Base-by-base conservation (phyloP, 164 flowering plant genomes). In the Houttuynia cordata region DNA sequence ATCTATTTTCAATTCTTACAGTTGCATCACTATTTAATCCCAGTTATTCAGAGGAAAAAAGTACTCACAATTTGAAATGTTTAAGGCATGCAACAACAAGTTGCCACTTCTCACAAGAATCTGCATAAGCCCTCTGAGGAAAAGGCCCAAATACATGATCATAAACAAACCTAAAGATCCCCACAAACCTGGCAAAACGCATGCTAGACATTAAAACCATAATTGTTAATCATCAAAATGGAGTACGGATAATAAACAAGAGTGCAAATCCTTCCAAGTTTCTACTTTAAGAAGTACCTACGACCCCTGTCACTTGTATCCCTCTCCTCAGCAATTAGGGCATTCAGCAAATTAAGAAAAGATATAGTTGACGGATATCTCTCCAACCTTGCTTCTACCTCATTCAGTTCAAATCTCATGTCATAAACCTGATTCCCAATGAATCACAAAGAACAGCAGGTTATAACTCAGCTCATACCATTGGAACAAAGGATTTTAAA, bases 121-220 rank as follows among this genome's bases (percentile, higher is more conserved):
- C 91, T 18, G 93, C 86, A 82, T 91, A 94, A 24, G 99, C 99
- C 75, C 97, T 81, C 69, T 88, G 96, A 54, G 91, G 95, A 67
- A 90, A 91, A 53, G 93, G 96, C 56, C 95, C 91, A 79, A 88
- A 94, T 24, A 88, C 97, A 69, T 91, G 95, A 74, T 94, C 96
- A 78, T 79, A 87, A 51, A 94, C 73, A 63, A 94, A 94, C 69
- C 87, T 82, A 67, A 88, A 94, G 63, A 94, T 91, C 59, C 99
- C 99, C 47, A 86, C 71, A 68, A 85, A 94, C 76, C 99, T 94
- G 84, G 70, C 34, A 66, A 60, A 53, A 34, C 15, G 53, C 41
- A 51, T 7, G 6, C 37, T 30, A n/a, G n/a, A 6, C 37, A 62
- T 9, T 21, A 37, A 24, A 64, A 59, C 10, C 53, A 19, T 57